Base-by-base conservation (phyloP, 2,329 filamentous ascomycete species). In the Parastagonospora nodorum region DNA sequence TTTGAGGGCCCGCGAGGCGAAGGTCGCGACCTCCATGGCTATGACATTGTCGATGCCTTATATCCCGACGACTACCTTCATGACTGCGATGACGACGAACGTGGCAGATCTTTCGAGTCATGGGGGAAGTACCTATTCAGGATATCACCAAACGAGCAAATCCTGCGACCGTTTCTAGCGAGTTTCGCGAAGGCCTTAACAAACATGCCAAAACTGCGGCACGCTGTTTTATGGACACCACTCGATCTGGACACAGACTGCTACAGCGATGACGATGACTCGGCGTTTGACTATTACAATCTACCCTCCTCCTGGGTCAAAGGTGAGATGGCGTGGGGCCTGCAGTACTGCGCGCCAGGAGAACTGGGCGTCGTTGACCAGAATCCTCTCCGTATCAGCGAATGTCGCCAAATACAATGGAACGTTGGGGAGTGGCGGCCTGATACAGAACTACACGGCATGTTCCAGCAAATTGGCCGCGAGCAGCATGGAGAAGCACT, bases 341-440 rank as follows among this genome's bases (percentile, higher is more conserved):
- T 24, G 19, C 19, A 24, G 19, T 24, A 24, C 19, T 24, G 19
- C 19, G 19, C 5, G 19, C 19, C 19, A 5, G 3, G 19, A 24
- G 19, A 24, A 24, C 3, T 24, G 19, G 19, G 19, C 19, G 19
- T 24, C 19, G 5, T 24, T 5, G 19, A 24, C 5, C 19, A 24
- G 19, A 24, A 24, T 5, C 19, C 19, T 3, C 19, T 3, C 19
- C 19, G 19, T 24, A 24, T 24, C 19, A 24, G 15, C 15, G 24
- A 40, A n/a, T 10, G 15, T 24, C 40, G 52, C 8, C 52, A 52
- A 28, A 11, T 56, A 2, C 50, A 50, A 50, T 52, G 53, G 45
- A 43, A 33, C 11, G 40, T 45, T 28, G 45, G 33, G 5, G 28
- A 50, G 27, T 56, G 53, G 53, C 41, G 43, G 3, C 53, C 53